Conservation (phyloP, 805 yeast genomes). For the Metschnikowia proteae region DNA sequence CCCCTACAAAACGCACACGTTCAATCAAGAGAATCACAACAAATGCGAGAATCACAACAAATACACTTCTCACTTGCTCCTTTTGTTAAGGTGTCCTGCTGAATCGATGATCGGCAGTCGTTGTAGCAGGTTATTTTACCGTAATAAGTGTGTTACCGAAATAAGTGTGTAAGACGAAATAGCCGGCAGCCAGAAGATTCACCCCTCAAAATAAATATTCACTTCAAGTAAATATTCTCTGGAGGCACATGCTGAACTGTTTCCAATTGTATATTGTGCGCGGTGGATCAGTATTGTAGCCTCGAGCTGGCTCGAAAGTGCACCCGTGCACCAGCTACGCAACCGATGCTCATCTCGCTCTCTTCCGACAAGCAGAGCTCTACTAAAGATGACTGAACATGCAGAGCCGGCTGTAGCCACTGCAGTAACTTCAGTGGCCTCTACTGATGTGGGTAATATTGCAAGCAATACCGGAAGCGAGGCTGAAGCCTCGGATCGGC, state of each 20-base stretch:
- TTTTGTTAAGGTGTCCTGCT: too few species aligned
- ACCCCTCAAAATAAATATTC: too few species aligned
- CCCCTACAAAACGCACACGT: neutral
- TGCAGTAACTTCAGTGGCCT: neutral
- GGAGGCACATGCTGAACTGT: too few species aligned
- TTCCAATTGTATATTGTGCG: too few species aligned
- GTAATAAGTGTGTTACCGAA: too few species aligned
- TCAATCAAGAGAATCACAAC: neutral
- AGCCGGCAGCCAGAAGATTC: too few species aligned
- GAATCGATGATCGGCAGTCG: too few species aligned
- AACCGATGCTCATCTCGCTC: slow-evolving; percentile 3
- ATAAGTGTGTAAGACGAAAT: too few species aligned
- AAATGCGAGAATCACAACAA: neutral
- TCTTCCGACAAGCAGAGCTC: neutral
- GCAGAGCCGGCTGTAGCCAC: neutral
- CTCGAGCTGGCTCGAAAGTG: neutral
- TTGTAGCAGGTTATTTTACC: too few species aligned
- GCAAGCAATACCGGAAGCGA: neutral
- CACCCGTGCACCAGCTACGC: slow-evolving; percentile 1
- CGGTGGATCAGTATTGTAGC: neutral
- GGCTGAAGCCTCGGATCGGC: neutral
- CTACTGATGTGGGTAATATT: neutral
- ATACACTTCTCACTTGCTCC: too few species aligned
- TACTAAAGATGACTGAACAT: neutral
- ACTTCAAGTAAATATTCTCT: too few species aligned